These are phyloP conservation scores for Epichloe sp. DNA, from an alignment of 2,329 filamentous ascomycete genomes.

Conservation along the genomic window DNA sequence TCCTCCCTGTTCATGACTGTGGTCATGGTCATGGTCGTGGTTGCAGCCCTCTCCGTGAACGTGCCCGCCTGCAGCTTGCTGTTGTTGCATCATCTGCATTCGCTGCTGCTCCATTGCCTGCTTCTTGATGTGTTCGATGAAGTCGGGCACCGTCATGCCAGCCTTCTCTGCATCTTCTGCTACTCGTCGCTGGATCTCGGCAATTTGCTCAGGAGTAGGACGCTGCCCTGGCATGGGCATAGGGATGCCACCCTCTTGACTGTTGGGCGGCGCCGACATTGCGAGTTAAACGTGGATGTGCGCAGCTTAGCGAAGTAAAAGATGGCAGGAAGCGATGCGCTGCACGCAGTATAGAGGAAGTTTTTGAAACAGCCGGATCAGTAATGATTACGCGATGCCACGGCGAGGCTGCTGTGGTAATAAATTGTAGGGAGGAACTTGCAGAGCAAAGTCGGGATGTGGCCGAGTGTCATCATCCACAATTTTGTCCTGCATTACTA, in stretches of 20 bases:
- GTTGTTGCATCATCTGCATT: slow-evolving; percentile 31
- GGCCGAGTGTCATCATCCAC: slow-evolving; percentile 5
- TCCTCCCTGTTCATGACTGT: slow-evolving; percentile 22
- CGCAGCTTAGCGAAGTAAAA: slow-evolving; percentile 6
- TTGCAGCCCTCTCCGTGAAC: slow-evolving; percentile 12
- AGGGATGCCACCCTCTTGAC: slow-evolving; percentile 14
- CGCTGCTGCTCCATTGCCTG: slow-evolving; percentile 37
- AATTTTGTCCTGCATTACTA: background rate
- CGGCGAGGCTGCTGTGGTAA: background rate
- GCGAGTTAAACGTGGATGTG: slow-evolving; percentile 1
- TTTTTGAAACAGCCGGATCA: background rate
- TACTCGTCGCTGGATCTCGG: slow-evolving; percentile 69
- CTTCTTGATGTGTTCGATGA: slow-evolving; percentile 56
- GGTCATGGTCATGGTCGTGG: slow-evolving; percentile 16
- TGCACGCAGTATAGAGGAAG: too few relatives aligned
- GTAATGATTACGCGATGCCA: background rate
- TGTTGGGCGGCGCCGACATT: slow-evolving; percentile 17
- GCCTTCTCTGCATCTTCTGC: slow-evolving; percentile 70
- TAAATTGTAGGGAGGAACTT: background rate
- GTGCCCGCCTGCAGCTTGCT: slow-evolving; percentile 6
- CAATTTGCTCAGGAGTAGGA: slow-evolving; percentile 75
- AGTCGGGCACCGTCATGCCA: slow-evolving; percentile 75
- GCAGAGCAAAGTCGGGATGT: slow-evolving; percentile 4
- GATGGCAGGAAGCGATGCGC: background rate
- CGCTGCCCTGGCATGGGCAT: slow-evolving; percentile 22